Evolutionary conservation across 116 monocot species (phyloP).

Genomic region (Papilionanthe hybrid): DNA sequence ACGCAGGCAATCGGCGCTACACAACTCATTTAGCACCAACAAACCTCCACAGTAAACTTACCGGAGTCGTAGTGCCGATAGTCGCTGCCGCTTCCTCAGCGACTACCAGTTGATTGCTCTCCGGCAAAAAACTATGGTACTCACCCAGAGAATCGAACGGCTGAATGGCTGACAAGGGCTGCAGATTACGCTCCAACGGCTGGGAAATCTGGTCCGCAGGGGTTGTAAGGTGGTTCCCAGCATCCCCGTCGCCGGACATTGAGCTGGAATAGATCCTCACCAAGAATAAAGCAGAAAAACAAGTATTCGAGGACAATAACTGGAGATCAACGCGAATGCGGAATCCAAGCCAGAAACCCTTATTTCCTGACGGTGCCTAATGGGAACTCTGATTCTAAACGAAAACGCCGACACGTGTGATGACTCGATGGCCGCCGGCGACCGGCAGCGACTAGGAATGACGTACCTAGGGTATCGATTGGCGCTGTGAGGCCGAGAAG

Average conservation of each 20-base stretch:
- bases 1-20: neutral
- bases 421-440: neutral
- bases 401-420: neutral
- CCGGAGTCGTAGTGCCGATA: conserved; percentile 39
- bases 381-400: neutral
- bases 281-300: neutral
- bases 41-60: conserved; percentile 24
- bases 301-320: neutral
- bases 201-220: conserved; percentile 18
- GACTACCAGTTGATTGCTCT: neutral
- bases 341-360: neutral
- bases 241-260: conserved; percentile 25
- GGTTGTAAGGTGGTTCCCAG: conserved; percentile 16
- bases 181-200: conserved; percentile 17
- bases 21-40: neutral
- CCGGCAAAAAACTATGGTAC: conserved; percentile 36
- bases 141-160: conserved; percentile 39
- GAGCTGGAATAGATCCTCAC: neutral
- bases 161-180: conserved; percentile 21
- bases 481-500: conserved; percentile 5
- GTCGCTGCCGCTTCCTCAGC: conserved; percentile 17
- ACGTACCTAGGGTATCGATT: neutral
- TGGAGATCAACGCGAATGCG: neutral
- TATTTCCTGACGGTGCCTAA: neutral
- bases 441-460: neutral